Evolutionary conservation across 495 filamentous ascomycete genomes (phyloP).

Genomic region (Xylaria intraflava): DNA sequence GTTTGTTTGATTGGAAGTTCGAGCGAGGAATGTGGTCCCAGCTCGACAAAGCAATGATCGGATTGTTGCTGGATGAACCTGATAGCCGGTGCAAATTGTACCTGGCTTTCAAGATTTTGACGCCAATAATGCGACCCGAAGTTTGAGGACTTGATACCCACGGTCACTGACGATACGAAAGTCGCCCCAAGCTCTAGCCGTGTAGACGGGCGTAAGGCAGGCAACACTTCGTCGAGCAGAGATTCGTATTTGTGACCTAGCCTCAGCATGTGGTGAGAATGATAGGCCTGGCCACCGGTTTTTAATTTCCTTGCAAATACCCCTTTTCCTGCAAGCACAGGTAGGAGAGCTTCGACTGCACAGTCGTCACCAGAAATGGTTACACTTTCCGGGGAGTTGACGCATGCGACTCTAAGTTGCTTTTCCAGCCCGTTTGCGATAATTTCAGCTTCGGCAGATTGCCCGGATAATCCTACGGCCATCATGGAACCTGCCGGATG

Average conservation of each 20-base stretch:
- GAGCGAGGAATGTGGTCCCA: conserved; percentile 42
- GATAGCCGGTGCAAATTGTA: conserved; percentile 32
- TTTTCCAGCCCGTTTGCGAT: conserved; percentile 12
- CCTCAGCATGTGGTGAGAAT: conserved; percentile 32
- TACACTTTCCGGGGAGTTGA: conserved; percentile 34
- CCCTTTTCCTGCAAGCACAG: conserved; percentile 15
- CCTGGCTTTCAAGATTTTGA: conserved; percentile 30
- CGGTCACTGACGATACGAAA: conserved; percentile 25
- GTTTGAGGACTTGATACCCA: conserved; percentile 7
- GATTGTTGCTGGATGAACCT: conserved; percentile 4
- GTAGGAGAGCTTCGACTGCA: conserved; percentile 24
- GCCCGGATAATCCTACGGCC: conserved; percentile 26
- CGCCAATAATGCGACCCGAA: conserved; percentile 31
- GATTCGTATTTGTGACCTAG: conserved; percentile 13
- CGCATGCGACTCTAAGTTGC: conserved; percentile 29
- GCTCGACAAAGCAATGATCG: conserved; percentile 16
- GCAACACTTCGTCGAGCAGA: not conserved
- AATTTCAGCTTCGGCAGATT: conserved; percentile 4
- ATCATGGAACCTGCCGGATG: conserved; percentile 31
- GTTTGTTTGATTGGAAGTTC: conserved; percentile 37
- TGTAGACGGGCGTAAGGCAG: not conserved
- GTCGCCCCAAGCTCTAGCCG: not conserved
- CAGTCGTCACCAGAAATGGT: conserved; percentile 32
- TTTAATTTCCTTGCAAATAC: conserved; percentile 26
- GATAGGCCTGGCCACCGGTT: conserved; percentile 31